Percentiles rank a stretch among this genome's conserved stretches.
Evolutionary conservation across 1,139 yeast genomes (phyloP).

Genomic region (Saccharomycopsis crataegensis): DNA sequence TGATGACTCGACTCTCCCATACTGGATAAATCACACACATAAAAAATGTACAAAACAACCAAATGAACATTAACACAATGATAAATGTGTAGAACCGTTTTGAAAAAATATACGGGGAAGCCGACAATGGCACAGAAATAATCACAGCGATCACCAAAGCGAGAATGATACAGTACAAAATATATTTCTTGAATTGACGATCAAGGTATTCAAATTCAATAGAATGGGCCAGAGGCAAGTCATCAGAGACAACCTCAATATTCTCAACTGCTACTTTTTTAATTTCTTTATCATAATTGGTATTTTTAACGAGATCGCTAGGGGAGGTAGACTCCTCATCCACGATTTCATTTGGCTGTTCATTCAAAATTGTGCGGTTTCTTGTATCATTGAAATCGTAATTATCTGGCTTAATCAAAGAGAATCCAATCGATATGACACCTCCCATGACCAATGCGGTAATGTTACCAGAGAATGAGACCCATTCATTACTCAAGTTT

Average conservation of each 20-base stretch:
- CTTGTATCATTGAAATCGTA: constrained; percentile 33
- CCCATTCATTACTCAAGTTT: constrained; percentile 24
- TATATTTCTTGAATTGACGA: constrained; percentile 21
- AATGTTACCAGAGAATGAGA: constrained; percentile 26
- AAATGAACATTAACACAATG: constrained; percentile 27
- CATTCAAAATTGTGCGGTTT: constrained; percentile 29
- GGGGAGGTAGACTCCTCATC: constrained; percentile 10
- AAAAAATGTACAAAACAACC: constrained; percentile 28
- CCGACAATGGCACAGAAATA: constrained; percentile 29
- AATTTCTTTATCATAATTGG: constrained; percentile 8
- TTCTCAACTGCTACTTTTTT: background rate
- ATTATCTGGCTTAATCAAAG: constrained; percentile 33
- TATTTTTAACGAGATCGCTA: constrained; percentile 13
- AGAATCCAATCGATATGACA: constrained; percentile 27
- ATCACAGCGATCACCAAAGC: constrained; percentile 23
- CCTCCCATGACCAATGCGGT: constrained; percentile 30
- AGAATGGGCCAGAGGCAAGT: constrained; percentile 20
- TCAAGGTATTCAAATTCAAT: constrained; percentile 20
- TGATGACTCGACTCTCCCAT: constrained; percentile 23
- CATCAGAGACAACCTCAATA: constrained; percentile 14
- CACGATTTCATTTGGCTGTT: constrained; percentile 11
- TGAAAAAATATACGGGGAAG: constrained; percentile 27
- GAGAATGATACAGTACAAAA: constrained; percentile 18
- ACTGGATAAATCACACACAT: constrained; percentile 28
- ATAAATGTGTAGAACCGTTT: constrained; percentile 26